phyloP scores from a whole-genome alignment of 2,329 filamentous ascomycete species.

The Torrubiella hemipterigena region DNA sequence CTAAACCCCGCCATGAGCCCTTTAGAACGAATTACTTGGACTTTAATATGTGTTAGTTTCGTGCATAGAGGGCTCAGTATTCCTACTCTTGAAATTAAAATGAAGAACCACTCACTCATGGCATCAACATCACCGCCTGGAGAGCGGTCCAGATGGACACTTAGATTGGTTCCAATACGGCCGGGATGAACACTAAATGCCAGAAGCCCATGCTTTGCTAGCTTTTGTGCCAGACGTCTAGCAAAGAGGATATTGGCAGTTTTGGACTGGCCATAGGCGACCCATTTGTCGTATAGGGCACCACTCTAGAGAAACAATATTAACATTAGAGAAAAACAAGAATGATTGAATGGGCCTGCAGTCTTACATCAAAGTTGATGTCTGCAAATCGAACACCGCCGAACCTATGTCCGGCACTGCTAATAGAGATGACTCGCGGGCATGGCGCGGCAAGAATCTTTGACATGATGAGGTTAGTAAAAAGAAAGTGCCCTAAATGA shows the following conservation, averaged over 20 bases:
- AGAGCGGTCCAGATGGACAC: constrained; percentile 1
- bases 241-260: constrained; percentile 15
- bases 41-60: background rate
- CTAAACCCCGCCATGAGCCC: background rate
- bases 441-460: constrained; percentile 12
- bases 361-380: constrained; percentile 19
- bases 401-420: constrained; percentile 26
- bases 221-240: constrained; percentile 9
- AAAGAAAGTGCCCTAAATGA: constrained; percentile 25
- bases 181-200: constrained; percentile 16
- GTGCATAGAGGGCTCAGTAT: background rate
- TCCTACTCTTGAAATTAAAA: background rate
- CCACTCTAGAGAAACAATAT: background rate
- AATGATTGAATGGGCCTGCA: background rate
- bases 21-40: constrained; percentile 7
- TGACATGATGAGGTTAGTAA: constrained; percentile 21
- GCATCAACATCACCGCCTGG: background rate
- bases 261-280: constrained; percentile 16
- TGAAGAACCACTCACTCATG: background rate
- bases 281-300: constrained; percentile 8
- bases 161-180: constrained; percentile 5
- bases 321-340: background rate
- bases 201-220: constrained; percentile 8
- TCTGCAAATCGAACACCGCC: constrained; percentile 25
- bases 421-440: constrained; percentile 25